Base-by-base conservation (phyloP, 306 rosid genomes). In the Rubus parviflorus region DNA sequence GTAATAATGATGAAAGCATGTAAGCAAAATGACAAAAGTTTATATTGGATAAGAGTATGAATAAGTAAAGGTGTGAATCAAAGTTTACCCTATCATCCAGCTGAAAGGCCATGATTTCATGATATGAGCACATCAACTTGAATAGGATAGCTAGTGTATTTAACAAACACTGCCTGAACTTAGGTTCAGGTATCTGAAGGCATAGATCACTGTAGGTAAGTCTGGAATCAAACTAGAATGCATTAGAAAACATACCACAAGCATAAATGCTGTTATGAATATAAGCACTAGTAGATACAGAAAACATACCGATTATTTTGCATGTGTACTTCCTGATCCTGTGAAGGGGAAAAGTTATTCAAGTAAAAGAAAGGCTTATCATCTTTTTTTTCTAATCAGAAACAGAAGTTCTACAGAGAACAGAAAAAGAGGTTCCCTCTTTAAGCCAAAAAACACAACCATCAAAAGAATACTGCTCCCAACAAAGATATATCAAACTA, bases 201-300 rank as follows among this genome's bases (percentile, higher is more conserved):
- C 99, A 96, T 70, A 96, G 87, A 75, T 96, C 99, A 70, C 99
- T 96, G 94, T 96, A 96, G 61, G 98, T 92, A 86, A 92, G 89
- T 90, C 99, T 95, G 97, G 47, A 75, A 88, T 67, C 53, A 81
- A 73, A 62, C 62, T 38, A 38, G 60, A 80, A 81, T 57, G 70
- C 40, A 85, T 81, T 65, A 82, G 76, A 80, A 74, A 71, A 80
- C 70, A 75, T 57, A 80, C 75, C 64, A 42, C 66, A 82, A 49
- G 58, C 62, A 75, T 60, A 77, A 68, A 53, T 20, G 73, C 47
- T 68, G 17, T 22, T 40, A 41, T 72, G 56, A 62, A 73, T 51
- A 79, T 72, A 80, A 75, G 53, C 51, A 70, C 58, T 17, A 78
- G 70, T 77, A 17, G 79, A 77, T 23, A 30, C n/a, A 74, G 57